Conservation (phyloP, 192 early-diverging fungal genomes). For the Backusella australiensis region DNA sequence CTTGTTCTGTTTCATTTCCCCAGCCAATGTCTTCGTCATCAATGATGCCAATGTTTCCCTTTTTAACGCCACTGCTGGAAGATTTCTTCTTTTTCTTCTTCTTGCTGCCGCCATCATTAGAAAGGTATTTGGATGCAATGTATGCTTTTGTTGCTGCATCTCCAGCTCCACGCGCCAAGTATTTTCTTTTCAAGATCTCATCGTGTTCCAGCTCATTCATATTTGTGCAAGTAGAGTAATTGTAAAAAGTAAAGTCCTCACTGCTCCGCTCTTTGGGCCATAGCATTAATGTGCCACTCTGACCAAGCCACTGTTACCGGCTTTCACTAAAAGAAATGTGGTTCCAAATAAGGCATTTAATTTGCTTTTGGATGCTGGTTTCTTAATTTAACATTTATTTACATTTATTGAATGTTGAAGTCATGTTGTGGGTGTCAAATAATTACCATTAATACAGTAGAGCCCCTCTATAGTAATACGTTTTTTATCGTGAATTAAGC, state of each 20-base stretch:
- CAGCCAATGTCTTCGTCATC: slow-evolving; percentile 37
- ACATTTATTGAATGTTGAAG: too few relatives aligned
- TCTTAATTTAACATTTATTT: too few relatives aligned
- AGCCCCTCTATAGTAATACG: too few relatives aligned
- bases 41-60: slow-evolving; percentile 38
- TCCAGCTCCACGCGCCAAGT: slow-evolving; percentile 31
- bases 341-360: too few relatives aligned
- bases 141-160: slow-evolving; percentile 38
- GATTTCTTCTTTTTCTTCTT: slow-evolving; percentile 40
- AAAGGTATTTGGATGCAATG: slow-evolving; percentile 36
- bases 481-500: too few relatives aligned
- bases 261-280: not conserved
- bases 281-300: not conserved
- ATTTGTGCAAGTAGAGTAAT: not conserved
- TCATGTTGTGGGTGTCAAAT: too few relatives aligned
- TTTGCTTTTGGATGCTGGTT: too few relatives aligned
- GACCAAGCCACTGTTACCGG: not conserved
- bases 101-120: slow-evolving; percentile 14
- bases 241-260: not conserved
- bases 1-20: slow-evolving; percentile 9
- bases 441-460: too few relatives aligned
- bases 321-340: not conserved
- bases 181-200: slow-evolving; percentile 30
- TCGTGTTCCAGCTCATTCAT: slow-evolving; percentile 12
- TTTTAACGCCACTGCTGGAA: not conserved